phyloP scores from a whole-genome alignment of 257 asterid species.

The Voacanga thouarsii region DNA sequence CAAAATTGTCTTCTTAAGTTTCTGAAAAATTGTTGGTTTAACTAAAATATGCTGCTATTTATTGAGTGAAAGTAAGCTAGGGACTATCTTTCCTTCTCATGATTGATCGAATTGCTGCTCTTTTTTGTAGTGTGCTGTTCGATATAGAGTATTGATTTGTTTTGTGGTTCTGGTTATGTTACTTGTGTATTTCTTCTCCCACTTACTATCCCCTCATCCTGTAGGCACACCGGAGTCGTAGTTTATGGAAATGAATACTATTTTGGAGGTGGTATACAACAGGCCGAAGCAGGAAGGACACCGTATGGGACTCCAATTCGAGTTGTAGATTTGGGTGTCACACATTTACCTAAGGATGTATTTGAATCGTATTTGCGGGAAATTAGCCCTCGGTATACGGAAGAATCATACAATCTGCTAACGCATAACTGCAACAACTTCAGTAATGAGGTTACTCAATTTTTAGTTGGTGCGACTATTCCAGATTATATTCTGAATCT shows the following conservation, averaged over 20 bases:
- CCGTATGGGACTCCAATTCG: constrained; percentile 84
- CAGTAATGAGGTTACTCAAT: constrained; percentile 89
- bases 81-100: neutral
- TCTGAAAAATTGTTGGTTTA: neutral
- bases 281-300: constrained; percentile 63
- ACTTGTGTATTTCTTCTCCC: neutral
- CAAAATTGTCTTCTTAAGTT: neutral
- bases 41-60: neutral
- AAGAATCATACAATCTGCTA: constrained; percentile 75
- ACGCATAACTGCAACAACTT: constrained; percentile 93
- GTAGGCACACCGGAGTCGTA: constrained; percentile 95
- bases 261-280: constrained; percentile 86
- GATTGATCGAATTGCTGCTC: too few relatives aligned
- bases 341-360: constrained; percentile 86
- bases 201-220: neutral
- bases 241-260: constrained; percentile 86
- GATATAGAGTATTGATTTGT: neutral
- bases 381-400: constrained; percentile 81
- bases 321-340: constrained; percentile 75
- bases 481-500: constrained; percentile 83
- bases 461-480: constrained; percentile 64
- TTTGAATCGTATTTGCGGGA: constrained; percentile 79
- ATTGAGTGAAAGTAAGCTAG: neutral
- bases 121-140: too few relatives aligned
- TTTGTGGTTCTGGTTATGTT: neutral